These are phyloP conservation scores for Fusarium sp. DNA, from an alignment of 2,329 filamentous ascomycete genomes.

Conservation along the genomic window DNA sequence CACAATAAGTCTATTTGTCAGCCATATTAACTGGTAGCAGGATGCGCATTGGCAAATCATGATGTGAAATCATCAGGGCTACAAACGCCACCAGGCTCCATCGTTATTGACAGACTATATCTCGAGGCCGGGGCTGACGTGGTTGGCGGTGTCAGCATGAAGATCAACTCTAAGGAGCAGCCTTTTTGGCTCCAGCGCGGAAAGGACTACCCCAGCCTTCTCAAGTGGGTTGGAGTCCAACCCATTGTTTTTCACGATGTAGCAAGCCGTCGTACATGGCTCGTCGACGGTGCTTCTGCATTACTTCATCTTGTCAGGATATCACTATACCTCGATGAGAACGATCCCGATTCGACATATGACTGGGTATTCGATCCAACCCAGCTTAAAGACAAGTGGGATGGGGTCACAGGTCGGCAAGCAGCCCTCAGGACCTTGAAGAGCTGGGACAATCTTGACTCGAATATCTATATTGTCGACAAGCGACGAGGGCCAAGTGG, in stretches of 20 bases:
- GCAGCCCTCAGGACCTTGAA: conserved; percentile 10
- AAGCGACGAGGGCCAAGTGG: neutral
- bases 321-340: conserved; percentile 3
- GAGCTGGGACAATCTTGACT: conserved; percentile 5
- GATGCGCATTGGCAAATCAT: neutral
- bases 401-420: neutral
- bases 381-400: conserved; percentile 7
- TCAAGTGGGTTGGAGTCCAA: conserved; percentile 17
- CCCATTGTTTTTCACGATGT: conserved; percentile 16
- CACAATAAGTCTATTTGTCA: too few species aligned
- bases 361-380: conserved; percentile 19
- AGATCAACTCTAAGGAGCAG: conserved; percentile 12
- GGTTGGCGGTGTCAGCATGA: conserved; percentile 1
- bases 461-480: neutral
- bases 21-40: neutral
- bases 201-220: conserved; percentile 14
- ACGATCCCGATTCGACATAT: conserved; percentile 17
- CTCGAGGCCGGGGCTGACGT: conserved; percentile 9
- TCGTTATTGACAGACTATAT: conserved; percentile 11
- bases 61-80: neutral
- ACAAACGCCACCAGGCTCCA: neutral
- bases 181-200: conserved; percentile 22
- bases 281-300: conserved; percentile 21
- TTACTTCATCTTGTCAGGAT: conserved; percentile 23
- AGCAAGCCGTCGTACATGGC: conserved; percentile 6